A percentile compares a stretch with the other conserved stretches of the same genome.
Conservation (phyloP, 139 green algal genomes). For the Chlorella sp. region DNA sequence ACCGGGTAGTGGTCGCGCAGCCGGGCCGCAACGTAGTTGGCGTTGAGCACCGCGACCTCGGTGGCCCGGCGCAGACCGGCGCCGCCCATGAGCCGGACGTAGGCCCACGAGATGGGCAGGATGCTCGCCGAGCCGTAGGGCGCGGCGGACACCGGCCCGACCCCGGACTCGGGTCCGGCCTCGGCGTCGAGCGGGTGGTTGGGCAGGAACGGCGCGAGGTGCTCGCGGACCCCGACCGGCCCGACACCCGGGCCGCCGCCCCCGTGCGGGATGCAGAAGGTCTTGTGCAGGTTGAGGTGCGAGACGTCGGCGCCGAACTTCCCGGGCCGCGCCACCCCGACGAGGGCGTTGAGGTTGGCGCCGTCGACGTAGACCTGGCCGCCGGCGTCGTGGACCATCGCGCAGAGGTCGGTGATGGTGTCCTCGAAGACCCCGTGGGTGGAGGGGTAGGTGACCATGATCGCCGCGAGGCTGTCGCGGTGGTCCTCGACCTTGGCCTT, state of each 20-base stretch:
- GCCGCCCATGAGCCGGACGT: constrained; percentile 98
- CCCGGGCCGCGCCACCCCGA: constrained; percentile 91
- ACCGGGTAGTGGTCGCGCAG: constrained; percentile 79
- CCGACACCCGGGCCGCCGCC: constrained; percentile 82
- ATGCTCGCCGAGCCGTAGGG: constrained; percentile 95
- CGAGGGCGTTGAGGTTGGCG: constrained; percentile 99
- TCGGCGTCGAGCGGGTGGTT: constrained; percentile 64
- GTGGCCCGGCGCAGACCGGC: constrained; percentile 69
- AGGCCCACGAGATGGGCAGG: constrained; percentile 96
- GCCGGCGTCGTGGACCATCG: constrained; percentile 89
- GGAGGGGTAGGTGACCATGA: constrained; percentile 99
- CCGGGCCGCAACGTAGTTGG: constrained; percentile 98
- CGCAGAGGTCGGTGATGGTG: constrained; percentile 91
- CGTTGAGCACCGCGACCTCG: constrained; percentile 56
- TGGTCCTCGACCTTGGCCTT: constrained; percentile 63
- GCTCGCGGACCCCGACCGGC: constrained; percentile 89
- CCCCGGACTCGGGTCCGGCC: constrained; percentile 51
- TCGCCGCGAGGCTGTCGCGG: constrained; percentile 88
- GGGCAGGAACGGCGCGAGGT: constrained; percentile 96
- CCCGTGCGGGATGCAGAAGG: constrained; percentile 99
- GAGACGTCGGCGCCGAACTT: constrained; percentile 98
- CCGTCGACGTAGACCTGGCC: constrained; percentile 99
- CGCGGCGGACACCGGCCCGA: constrained; percentile 89
- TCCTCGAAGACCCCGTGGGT: constrained; percentile 98
- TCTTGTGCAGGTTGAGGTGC: constrained; percentile 99